Percentiles rank a stretch among this genome's conserved stretches.
Evolutionary conservation across 2,329 filamentous ascomycete genomes (phyloP).

Genomic region (Sphaerulina vaccinii): DNA sequence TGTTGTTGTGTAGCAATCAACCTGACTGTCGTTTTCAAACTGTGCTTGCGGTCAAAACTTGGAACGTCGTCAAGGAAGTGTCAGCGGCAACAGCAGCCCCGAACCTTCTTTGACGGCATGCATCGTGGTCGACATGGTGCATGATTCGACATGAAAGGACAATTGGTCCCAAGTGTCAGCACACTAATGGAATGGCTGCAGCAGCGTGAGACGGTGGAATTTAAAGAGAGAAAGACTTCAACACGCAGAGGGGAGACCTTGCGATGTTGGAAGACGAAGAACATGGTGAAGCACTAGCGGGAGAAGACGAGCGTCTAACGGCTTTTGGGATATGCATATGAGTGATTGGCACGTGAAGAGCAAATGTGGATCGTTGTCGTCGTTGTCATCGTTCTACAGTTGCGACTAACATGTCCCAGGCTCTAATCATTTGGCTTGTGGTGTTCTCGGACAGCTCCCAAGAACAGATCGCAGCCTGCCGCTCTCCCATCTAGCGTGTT

Average conservation of each 20-base stretch:
- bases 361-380: too few relatives aligned
- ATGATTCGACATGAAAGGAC: background rate
- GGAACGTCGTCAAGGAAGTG: background rate
- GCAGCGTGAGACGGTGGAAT: constrained; percentile 12
- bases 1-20: background rate
- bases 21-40: background rate
- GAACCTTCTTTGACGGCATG: constrained; percentile 6
- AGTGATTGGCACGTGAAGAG: too few relatives aligned
- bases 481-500: too few relatives aligned
- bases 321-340: background rate
- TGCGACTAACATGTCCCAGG: too few relatives aligned
- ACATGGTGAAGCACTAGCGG: background rate
- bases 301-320: constrained; percentile 1
- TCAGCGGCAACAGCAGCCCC: background rate
- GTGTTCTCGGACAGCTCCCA: too few relatives aligned
- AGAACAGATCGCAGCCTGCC: too few relatives aligned
- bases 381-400: too few relatives aligned
- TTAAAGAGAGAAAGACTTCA: constrained; percentile 4
- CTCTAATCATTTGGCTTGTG: too few relatives aligned
- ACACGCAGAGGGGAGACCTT: constrained; percentile 5
- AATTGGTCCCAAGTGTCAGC: constrained; percentile 6
- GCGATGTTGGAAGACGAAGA: background rate
- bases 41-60: background rate
- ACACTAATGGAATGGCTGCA: constrained; percentile 9
- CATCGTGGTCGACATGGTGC: background rate